Base-by-base conservation (phyloP, 257 asterid species). In the Parsonsia alboflavescens region DNA sequence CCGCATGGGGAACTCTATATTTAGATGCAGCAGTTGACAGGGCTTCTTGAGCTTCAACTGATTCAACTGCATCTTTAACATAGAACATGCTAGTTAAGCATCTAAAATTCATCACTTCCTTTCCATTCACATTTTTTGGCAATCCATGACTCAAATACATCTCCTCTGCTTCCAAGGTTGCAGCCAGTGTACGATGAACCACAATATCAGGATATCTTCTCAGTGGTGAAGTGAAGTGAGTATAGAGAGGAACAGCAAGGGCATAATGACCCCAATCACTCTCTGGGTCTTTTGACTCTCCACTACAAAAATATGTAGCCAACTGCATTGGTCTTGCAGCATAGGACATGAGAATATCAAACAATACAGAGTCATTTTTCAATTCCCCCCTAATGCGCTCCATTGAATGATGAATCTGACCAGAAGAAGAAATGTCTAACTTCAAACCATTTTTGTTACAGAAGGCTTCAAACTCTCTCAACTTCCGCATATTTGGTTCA, bases 301-400 rank as follows among this genome's bases (percentile, higher is more conserved):
- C 98, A 84, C 89, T 88, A 77, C 98, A 91, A 49, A 93, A 88
- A 84, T 93, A 93, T 4, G 85, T 24, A 54, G 98, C 97, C 75
- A 89, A 73, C 79, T 93, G 98, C 98, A 93, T 91, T 8, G 97
- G 94, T 80, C 91, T 93, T 36, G 93, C 78, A 48, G 98, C 98
- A 73, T 91, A 89, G 64, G 90, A 86, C 91, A 88, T 91, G 77
- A 93, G 78, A 67, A 93, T 89, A 84, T 85, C 86, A 64, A 81
- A 80, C 80, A 93, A 79, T 24, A 84, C 88, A 21, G 91, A 76
- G 76, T 91, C 98, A 42, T 87, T 77, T 45, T 81, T 78, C 57
- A 93, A 81, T 74, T 88, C 93, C 33, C 48, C 77, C 80, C 77
- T 90, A 62, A 93, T 86, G 39, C 54, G 74, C 83, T 91, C 92